These are phyloP conservation scores for Mycothermus thermophilus DNA, from an alignment of 495 filamentous ascomycete genomes.

Conservation along the genomic window DNA sequence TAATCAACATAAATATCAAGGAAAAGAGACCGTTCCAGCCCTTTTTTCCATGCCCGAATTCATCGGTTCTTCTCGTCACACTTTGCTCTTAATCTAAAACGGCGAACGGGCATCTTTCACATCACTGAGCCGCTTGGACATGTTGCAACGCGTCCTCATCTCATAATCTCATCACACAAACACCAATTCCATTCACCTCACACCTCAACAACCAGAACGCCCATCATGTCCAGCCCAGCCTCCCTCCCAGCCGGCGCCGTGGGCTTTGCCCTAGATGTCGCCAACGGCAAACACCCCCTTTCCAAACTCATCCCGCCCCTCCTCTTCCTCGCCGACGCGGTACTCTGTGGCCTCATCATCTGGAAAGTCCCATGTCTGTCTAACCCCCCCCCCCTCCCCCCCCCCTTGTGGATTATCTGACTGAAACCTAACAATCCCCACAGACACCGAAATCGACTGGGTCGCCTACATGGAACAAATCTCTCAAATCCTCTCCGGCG, in stretches of 20 bases:
- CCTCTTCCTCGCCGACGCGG: conserved; percentile 58
- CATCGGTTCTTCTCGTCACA: no score
- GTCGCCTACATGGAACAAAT: conserved; percentile 92
- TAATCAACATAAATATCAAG: no score
- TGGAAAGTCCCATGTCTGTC: conserved; percentile 66
- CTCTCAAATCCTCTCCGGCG: conserved; percentile 60
- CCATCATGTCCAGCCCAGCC: no score
- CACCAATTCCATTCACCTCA: not conserved
- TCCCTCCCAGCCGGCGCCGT: conserved; percentile 7
- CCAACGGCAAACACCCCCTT: conserved; percentile 27
- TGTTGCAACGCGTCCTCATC: conserved; percentile 10
- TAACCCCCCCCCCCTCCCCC: conserved; percentile 1
- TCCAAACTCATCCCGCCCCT: conserved; percentile 38
- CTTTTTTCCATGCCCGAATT: no score
- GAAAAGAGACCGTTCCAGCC: no score
- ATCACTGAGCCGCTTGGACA: no score
- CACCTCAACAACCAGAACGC: conserved; percentile 7
- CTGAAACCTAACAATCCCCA: conserved; percentile 4
- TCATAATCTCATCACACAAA: not conserved
- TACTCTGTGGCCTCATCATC: conserved; percentile 62
- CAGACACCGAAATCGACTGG: conserved; percentile 99
- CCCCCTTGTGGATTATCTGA: no score
- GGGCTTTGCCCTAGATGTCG: conserved; percentile 21
- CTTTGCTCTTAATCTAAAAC: no score
- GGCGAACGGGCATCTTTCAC: no score